These are phyloP conservation scores for Fusarium nematophilum DNA, from an alignment of 2,329 filamentous ascomycete species.

Conservation along the genomic window DNA sequence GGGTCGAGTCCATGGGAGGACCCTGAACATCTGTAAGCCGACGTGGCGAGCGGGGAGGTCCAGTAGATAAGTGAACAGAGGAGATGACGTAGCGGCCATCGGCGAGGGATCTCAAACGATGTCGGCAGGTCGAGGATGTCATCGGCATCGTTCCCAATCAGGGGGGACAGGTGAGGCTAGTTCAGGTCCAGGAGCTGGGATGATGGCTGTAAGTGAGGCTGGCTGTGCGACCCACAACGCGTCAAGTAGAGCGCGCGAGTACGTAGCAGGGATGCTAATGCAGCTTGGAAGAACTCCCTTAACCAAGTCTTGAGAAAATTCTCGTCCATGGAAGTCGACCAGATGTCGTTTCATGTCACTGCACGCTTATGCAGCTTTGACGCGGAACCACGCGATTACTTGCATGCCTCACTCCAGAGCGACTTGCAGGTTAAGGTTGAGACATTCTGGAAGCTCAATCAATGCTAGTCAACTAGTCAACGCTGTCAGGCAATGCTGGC, in stretches of 20 bases:
- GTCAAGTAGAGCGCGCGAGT: conserved; percentile 15
- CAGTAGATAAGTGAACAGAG: conserved; percentile 28
- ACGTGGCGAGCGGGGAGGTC: conserved; percentile 36
- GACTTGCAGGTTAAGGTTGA: conserved; percentile 9
- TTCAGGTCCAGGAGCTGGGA: conserved; percentile 30
- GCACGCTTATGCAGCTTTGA: conserved; percentile 13
- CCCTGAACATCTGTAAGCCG: conserved; percentile 35
- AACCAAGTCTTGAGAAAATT: conserved; percentile 7
- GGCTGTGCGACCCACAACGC: conserved; percentile 34
- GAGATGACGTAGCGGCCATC: conserved; percentile 35
- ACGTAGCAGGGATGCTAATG: conserved; percentile 35
- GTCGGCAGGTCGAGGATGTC: conserved; percentile 12
- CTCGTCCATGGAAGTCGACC: conserved; percentile 12
- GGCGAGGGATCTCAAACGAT: conserved; percentile 38
- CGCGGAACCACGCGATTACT: conserved; percentile 22
- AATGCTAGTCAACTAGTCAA: too few relatives aligned
- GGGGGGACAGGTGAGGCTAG: conserved; percentile 23
- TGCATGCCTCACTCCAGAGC: conserved; percentile 25
- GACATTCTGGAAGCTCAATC: neutral
- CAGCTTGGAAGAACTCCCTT: neutral
- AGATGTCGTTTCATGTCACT: conserved; percentile 29
- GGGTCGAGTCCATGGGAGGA: conserved; percentile 37
- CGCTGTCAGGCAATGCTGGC: conserved; percentile 19
- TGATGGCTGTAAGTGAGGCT: conserved; percentile 44
- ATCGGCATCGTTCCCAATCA: conserved; percentile 38